Base-by-base conservation (phyloP, 2,329 filamentous ascomycete species). In the Alternaria alternata region DNA sequence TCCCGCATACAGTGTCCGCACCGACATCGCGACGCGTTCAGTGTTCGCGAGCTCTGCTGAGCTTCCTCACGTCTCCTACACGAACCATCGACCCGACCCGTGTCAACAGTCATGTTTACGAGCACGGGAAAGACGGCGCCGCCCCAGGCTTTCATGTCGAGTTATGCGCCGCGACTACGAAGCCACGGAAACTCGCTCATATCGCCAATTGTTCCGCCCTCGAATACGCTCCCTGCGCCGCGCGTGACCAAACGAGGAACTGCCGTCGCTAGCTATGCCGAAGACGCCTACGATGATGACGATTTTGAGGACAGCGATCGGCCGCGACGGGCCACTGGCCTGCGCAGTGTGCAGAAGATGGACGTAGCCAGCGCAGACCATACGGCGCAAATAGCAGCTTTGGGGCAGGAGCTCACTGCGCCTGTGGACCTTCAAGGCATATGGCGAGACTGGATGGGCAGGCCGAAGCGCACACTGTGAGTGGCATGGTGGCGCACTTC, bases 221-320 rank as follows among this genome's bases (percentile, higher is more conserved):
- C 88, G 63, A 85, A 89, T 58, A 85, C 87, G n/a, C 79, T 87
- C 3, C 89, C 88, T 24, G 87, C 90, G 39, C 82, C 92, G 70
- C 88, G 94, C 76, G 96, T 92, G n/a, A 98, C 95, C 8, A 98
- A 99, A 83, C 91, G 95, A 79, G 95, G 95, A 59, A 98, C 95
- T 2, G 95, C 92, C 34, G 92, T 94, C 65, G 95, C 98, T 81
- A 99, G 97, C 81, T 99, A 99, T 76, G 94, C 95, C 24, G 95
- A 99, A 77, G 94, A 98, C 77, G 94, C 94, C 47, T 96, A 90
- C 74, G 94, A 97, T 67, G 93, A 89, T 57, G 91, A 93, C 64
- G 89, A 91, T 51, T 91, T 93, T 64, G 90, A 92, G 56, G 84
- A 87, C 61, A 87, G 92, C 65, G 89, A 94, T 64, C 89, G 90